A percentile compares a stretch with the other conserved stretches of the same genome.
Conservation (phyloP, 2,329 filamentous ascomycete genomes). For the Cladosporium phlei region DNA sequence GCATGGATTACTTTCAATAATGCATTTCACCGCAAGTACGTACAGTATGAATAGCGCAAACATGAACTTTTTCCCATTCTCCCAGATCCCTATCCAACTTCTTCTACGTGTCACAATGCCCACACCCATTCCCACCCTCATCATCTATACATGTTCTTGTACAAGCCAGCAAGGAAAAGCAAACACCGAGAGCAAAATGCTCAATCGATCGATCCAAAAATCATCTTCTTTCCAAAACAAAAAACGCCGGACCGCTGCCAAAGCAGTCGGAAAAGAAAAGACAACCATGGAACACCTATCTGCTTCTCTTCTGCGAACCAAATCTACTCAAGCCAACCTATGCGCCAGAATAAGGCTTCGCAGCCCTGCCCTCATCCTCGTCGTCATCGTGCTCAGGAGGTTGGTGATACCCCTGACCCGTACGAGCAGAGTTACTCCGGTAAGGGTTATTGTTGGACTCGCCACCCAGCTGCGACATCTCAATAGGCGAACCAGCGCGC, state of each 20-base stretch:
- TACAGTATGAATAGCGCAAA: too few relatives aligned
- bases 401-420: not conserved
- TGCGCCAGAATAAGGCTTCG: conserved; percentile 21
- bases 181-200: conserved; percentile 8
- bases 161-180: not conserved
- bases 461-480: conserved; percentile 22
- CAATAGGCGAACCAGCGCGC: conserved; percentile 9
- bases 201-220: conserved; percentile 2
- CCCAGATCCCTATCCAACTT: too few relatives aligned
- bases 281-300: not conserved
- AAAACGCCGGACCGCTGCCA: too few relatives aligned
- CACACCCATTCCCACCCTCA: too few relatives aligned
- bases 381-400: conserved; percentile 17
- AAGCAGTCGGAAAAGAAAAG: conserved; percentile 1
- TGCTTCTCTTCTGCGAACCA: too few relatives aligned
- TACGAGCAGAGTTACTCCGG: conserved; percentile 11
- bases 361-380: conserved; percentile 18
- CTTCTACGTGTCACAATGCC: not conserved
- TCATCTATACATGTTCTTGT: not conserved
- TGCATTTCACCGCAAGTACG: too few relatives aligned
- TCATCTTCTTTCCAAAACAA: not conserved
- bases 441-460: conserved; percentile 23
- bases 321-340: conserved; percentile 8
- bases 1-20: too few relatives aligned
- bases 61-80: too few relatives aligned